Base-by-base conservation (phyloP, 768 basidiomycete species). In the Lepiota venenata region DNA sequence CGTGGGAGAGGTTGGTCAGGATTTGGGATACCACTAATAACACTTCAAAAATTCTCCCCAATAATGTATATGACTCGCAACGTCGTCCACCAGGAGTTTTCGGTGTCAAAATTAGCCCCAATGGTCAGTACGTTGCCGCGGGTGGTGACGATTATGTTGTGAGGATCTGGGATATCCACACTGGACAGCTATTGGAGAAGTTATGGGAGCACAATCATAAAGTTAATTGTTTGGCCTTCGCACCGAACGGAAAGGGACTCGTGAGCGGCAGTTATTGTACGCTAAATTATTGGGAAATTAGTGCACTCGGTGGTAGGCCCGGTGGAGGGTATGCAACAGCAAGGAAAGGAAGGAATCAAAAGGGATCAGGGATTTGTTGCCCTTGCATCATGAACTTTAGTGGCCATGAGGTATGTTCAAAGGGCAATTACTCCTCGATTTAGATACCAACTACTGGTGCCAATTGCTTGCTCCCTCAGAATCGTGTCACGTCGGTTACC, bases 231-330 rank as follows among this genome's bases (percentile, higher is more conserved):
- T 25, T 25, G 5, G 90, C 89, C n/a, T 98, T 96, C 71, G 91
- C 91, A 3, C 93, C 91, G 0, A 94, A 96, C 64, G 93, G 93
- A 37, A 84, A 84, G 65, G 88, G 85, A 3, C 74, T 98, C 60
- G 88, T 97, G 6, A 91, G 87, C 58, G 95, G 93, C 32, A 91
- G 89, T 70, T 71, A 92, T 61, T 91, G 88, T 73, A 89, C 87
- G 43, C 64, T 93, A 56, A 88, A 91, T 66, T 83, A 86, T 56
- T 93, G 91, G 88, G 90, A 92, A 64, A 76, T 93, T 14, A 83
- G 84, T 63, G 84, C 81, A 47, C 76, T 96, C 60, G 83, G 89
- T 32, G 82, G 81, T 36, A 86, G 84, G 35, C 83, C 80, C 64
- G 64, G 53, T 40, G 52, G 11, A 9, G 27, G 29, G 38, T 2